Conservation (phyloP, 306 rosid genomes). For the Cucurbita maxima region DNA sequence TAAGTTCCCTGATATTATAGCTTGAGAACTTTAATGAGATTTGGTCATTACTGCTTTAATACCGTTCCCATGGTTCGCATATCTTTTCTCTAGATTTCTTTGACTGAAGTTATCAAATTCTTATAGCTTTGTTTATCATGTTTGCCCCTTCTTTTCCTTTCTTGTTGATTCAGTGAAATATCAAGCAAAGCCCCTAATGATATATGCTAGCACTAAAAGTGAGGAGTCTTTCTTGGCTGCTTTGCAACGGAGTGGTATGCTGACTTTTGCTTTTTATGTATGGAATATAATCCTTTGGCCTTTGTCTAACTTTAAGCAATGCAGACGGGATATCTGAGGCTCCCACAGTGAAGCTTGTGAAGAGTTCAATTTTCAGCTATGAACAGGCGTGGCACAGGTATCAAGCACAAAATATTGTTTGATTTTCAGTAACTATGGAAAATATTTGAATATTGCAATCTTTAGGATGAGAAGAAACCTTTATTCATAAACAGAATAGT, state of each 20-base stretch:
- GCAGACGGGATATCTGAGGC: conserved; percentile 60
- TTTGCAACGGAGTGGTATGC: conserved; percentile 69
- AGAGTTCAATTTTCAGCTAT: conserved; percentile 84
- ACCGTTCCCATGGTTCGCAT: background rate
- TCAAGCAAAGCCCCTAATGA: conserved; percentile 79
- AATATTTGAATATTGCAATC: background rate
- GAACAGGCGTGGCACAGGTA: conserved; percentile 99
- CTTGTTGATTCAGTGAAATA: conserved; percentile 53
- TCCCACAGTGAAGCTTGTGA: conserved; percentile 67
- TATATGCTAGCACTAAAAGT: conserved; percentile 80
- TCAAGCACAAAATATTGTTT: conserved; percentile 13
- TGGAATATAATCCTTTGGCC: conserved; percentile 9
- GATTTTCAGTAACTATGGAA: background rate
- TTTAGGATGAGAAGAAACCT: background rate
- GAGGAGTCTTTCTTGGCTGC: conserved; percentile 85
- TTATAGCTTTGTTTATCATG: background rate
- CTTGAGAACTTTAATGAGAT: background rate
- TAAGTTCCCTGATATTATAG: conserved; percentile 10
- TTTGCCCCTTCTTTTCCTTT: conserved; percentile 12
- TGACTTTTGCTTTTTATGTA: conserved; percentile 10
- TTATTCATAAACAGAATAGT: background rate
- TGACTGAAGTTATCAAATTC: background rate
- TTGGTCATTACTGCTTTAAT: background rate
- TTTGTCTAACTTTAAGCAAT: conserved; percentile 26
- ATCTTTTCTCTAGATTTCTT: background rate